Conservation (phyloP, 768 basidiomycete species). For the Suillus variegatus region DNA sequence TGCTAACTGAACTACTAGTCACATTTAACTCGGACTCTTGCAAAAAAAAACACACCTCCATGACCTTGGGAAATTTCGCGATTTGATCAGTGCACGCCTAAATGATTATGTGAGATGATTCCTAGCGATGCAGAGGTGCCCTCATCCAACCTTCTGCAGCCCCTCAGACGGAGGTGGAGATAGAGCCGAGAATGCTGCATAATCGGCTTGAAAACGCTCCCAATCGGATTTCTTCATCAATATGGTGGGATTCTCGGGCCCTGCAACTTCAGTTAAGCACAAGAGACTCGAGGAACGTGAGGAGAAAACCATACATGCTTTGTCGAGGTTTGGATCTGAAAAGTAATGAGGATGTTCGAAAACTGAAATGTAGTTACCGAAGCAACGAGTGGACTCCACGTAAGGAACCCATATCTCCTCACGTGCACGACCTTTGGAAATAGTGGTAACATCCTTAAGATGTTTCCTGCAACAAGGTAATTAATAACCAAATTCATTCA, state of each 20-base stretch:
- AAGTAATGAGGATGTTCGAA: neutral
- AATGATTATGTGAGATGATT: neutral
- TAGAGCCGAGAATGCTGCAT: slow-evolving; percentile 1
- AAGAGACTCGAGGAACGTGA: neutral
- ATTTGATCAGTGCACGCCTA: slow-evolving; percentile 12
- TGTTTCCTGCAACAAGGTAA: slow-evolving; percentile 11
- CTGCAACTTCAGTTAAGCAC: slow-evolving; percentile 11
- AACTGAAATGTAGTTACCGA: slow-evolving; percentile 15
- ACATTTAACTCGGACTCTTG: neutral
- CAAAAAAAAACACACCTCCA: slow-evolving; percentile 9
- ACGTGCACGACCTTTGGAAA: neutral
- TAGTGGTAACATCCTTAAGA: slow-evolving; percentile 10
- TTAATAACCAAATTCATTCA: neutral
- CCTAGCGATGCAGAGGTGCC: neutral
- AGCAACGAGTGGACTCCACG: slow-evolving; percentile 22
- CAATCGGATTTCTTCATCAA: slow-evolving; percentile 24
- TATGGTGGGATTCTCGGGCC: slow-evolving; percentile 14
- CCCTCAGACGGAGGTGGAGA: neutral
- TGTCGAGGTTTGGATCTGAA: neutral
- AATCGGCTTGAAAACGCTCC: slow-evolving; percentile 10
- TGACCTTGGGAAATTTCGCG: slow-evolving; percentile 12
- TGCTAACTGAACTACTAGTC: slow-evolving; percentile 20
- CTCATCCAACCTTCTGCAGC: neutral
- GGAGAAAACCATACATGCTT: slow-evolving; percentile 18
- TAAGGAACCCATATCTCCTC: slow-evolving; percentile 21